phyloP scores from a whole-genome alignment of 2,329 filamentous ascomycete species.

The Epichloe amarillans region DNA sequence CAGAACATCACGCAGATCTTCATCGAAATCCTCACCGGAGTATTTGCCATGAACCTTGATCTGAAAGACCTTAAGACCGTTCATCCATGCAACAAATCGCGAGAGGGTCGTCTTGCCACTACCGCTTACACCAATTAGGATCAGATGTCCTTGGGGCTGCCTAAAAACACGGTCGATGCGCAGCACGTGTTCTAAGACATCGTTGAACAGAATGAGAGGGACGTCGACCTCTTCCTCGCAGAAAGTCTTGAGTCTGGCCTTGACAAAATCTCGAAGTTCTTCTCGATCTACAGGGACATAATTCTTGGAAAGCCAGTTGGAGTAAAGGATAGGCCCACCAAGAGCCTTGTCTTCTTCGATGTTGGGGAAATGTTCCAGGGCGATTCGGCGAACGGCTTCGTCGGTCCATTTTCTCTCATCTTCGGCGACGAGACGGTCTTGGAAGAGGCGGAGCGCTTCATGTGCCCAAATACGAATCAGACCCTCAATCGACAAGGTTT shows the following conservation, averaged over 20 bases:
- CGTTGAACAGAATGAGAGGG: slow-evolving; percentile 96
- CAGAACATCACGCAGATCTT: slow-evolving; percentile 87
- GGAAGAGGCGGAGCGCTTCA: slow-evolving; percentile 89
- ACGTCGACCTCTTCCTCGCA: slow-evolving; percentile 99
- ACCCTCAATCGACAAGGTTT: slow-evolving; percentile 77
- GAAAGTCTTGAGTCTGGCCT: slow-evolving; percentile 92
- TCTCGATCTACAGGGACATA: slow-evolving; percentile 95
- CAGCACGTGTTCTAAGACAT: slow-evolving; percentile 93
- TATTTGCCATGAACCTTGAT: slow-evolving; percentile 99
- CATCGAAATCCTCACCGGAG: slow-evolving; percentile 95
- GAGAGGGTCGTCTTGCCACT: slow-evolving; percentile 98
- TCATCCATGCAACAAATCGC: slow-evolving; percentile 99
- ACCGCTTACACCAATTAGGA: slow-evolving; percentile 95
- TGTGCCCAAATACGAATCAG: slow-evolving; percentile 96
- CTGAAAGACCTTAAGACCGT: slow-evolving; percentile 95
- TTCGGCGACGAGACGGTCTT: slow-evolving; percentile 88
- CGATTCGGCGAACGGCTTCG: slow-evolving; percentile 73
- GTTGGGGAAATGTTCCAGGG: slow-evolving; percentile 85
- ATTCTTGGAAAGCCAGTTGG: slow-evolving; percentile 98
- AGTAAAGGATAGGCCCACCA: slow-evolving; percentile 89
- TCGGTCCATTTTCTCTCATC: slow-evolving; percentile 94
- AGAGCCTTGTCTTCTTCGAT: slow-evolving; percentile 83
- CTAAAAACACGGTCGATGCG: slow-evolving; percentile 98
- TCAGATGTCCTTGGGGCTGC: slow-evolving; percentile 94
- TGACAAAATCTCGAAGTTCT: slow-evolving; percentile 90